Percentiles rank a stretch among this genome's conserved stretches.
These are phyloP conservation scores for Fusarium sp. DNA, from an alignment of 2,329 filamentous ascomycete genomes.

Conservation along the genomic window DNA sequence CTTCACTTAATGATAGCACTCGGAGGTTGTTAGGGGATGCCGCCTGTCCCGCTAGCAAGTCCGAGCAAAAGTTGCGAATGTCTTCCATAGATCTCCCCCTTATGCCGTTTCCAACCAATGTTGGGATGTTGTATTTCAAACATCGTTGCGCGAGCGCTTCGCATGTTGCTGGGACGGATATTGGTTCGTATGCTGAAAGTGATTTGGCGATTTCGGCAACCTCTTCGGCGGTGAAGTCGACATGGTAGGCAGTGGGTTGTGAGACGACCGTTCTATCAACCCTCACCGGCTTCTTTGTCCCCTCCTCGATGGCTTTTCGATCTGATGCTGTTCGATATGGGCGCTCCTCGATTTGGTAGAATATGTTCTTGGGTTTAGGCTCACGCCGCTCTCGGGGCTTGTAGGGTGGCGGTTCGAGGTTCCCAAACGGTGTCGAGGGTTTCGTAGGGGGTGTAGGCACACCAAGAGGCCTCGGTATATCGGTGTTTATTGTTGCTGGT, in stretches of 20 bases:
- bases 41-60: conserved; percentile 42
- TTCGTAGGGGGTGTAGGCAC: neutral
- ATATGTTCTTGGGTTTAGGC: conserved; percentile 24
- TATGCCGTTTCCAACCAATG: conserved; percentile 37
- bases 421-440: neutral
- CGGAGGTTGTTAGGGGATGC: conserved; percentile 15
- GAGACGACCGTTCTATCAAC: neutral
- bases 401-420: conserved; percentile 16
- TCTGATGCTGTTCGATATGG: conserved; percentile 44
- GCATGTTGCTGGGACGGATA: conserved; percentile 23
- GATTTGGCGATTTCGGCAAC: conserved; percentile 42
- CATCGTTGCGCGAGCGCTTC: conserved; percentile 37
- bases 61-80: conserved; percentile 47
- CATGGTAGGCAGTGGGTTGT: conserved; percentile 52
- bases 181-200: conserved; percentile 31
- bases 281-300: conserved; percentile 24
- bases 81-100: conserved; percentile 43
- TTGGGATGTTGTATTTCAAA: conserved; percentile 36
- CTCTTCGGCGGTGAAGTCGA: conserved; percentile 59
- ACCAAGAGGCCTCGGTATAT: neutral
- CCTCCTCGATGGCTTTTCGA: conserved; percentile 44
- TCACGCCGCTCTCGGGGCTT: conserved; percentile 22
- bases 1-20: conserved; percentile 43
- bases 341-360: conserved; percentile 27
- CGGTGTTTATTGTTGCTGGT: neutral